Evolutionary conservation across 176 grass and related monocot species (phyloP), one percentile per base, ranked within the genome.

Genomic region (Triticum urartu): DNA sequence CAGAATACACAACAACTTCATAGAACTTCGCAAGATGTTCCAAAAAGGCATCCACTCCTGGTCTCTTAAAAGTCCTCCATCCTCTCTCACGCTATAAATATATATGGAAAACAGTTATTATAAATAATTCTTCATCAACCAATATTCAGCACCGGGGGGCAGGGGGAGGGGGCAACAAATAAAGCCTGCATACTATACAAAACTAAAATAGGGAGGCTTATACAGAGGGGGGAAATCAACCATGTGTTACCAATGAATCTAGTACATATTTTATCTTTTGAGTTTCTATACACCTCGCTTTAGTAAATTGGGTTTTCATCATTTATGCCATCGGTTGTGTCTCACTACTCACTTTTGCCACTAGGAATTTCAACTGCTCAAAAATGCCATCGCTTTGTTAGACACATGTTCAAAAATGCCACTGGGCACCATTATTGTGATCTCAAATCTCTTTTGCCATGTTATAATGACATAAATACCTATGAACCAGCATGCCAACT

Each of bases 21-120:
- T 99, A 99, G 35, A 94, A 92, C 83, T 88, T 99, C 25, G 83
- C 87, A 38, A 99, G 90, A 59, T 95, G 97, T 79, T 99, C 94
- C 77, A 99, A 79, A 81, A 99, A 99, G 82, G 97, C 97, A 62
- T 99, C 97, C 50, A 99, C 92, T 83, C 97, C 97, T 84, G 97
- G 92, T 43, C 97, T 95, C 91, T 99, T 99, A 86, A 98, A 95
- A 52, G 97, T 98, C 61, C 90, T 95, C 97, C 97, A 98, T 64
- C 94, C 97, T 92, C 94, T 95, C 33, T 98, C 97, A 83, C 94
- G 93, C 97, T 95, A 74, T 77, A 81, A 12, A 75, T 9, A 87
- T 80, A 80, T 40, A 80, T 58, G 45, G 64, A 61, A 48, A 56
- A 64, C 43, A 80, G 77, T 74, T 72, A 68, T 24, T 40, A 61